Conservation (phyloP, 257 asterid species). For the Thymus mandschuricus region DNA sequence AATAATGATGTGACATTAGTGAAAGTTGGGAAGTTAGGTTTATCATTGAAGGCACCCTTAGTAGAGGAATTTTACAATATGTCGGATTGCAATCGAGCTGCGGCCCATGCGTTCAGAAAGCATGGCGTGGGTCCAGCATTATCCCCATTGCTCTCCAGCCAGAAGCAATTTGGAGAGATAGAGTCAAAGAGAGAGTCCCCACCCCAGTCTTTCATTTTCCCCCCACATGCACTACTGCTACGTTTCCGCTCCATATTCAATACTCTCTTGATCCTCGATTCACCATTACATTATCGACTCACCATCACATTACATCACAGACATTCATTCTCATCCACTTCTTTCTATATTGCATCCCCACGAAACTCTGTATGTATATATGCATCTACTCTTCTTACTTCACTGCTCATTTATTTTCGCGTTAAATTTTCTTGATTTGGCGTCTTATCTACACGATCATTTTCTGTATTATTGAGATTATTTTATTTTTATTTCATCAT, state of each 20-base stretch:
- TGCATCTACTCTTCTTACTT: slow-evolving; percentile 16
- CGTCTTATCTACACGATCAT: not conserved
- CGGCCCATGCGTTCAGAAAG: slow-evolving; percentile 30
- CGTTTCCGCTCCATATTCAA: slow-evolving; percentile 42
- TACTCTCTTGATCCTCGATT: slow-evolving; percentile 33
- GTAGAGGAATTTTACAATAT: too few relatives aligned
- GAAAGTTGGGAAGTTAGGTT: too few relatives aligned
- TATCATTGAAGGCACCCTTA: too few relatives aligned
- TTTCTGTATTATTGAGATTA: not conserved
- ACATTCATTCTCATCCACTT: slow-evolving; percentile 21
- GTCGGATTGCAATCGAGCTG: not conserved
- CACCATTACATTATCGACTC: slow-evolving; percentile 7
- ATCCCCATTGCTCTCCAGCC: slow-evolving; percentile 31
- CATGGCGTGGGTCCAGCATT: slow-evolving; percentile 41
- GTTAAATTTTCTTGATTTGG: slow-evolving; percentile 11
- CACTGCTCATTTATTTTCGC: not conserved
- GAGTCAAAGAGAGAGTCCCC: slow-evolving; percentile 13
- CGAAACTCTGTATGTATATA: slow-evolving; percentile 20
- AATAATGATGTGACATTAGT: too few relatives aligned
- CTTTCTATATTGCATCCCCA: not conserved
- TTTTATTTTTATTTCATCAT: not conserved
- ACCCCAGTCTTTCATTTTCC: slow-evolving; percentile 31
- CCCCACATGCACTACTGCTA: slow-evolving; percentile 48
- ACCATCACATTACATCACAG: slow-evolving; percentile 16
- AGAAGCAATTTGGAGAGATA: slow-evolving; percentile 8